A percentile compares a stretch with the other conserved stretches of the same genome.
Conservation (phyloP, 179 eudicot genomes). For the Patellifolia procumbens region DNA sequence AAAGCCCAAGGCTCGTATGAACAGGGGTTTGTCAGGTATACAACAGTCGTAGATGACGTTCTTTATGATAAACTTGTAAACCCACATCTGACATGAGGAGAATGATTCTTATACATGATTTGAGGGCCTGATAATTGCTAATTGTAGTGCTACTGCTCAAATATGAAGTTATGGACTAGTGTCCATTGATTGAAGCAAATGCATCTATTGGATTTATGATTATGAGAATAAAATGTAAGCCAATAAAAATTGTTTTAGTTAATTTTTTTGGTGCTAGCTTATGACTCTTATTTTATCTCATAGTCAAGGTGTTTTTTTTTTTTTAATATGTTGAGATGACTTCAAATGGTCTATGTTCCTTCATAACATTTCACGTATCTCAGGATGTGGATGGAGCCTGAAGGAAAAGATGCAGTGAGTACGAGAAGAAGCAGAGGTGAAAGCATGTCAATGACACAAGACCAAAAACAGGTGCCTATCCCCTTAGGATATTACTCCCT, state of each 20-base stretch:
- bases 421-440: slow-evolving; percentile 45
- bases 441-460: slow-evolving; percentile 43
- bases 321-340: slow-evolving; percentile 1
- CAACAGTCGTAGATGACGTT: not conserved
- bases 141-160: not conserved
- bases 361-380: slow-evolving; percentile 4
- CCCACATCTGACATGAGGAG: not conserved
- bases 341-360: not conserved
- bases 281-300: not conserved
- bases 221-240: not conserved
- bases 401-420: slow-evolving; percentile 46
- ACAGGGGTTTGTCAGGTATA: not conserved
- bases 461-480: slow-evolving; percentile 53
- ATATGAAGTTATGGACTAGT: not conserved
- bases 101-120: not conserved
- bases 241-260: not conserved
- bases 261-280: not conserved
- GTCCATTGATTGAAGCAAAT: slow-evolving; percentile 1
- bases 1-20: not conserved
- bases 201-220: not conserved
- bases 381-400: slow-evolving; percentile 78
- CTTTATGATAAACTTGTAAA: not conserved
- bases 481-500: not conserved
- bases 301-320: not conserved
- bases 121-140: not conserved